Base-by-base conservation (phyloP, 495 filamentous ascomycete genomes). In the Aspergillus conjunctus region DNA sequence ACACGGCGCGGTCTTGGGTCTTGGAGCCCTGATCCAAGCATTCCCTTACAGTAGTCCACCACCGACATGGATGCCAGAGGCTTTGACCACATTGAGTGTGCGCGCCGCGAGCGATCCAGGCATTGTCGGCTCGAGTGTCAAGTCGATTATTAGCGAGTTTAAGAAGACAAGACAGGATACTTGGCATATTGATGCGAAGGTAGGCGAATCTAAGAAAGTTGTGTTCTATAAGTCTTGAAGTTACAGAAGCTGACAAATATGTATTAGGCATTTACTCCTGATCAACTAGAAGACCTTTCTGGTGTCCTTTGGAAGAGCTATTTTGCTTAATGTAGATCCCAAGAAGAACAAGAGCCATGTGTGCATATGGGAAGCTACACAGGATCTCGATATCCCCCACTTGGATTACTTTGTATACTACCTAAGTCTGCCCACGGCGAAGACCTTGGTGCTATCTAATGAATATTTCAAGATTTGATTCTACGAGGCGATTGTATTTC, bases 121-220 rank as follows among this genome's bases (percentile, higher is more conserved):
- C 0, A 88, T 94, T 61, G 93, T 99, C 54, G 95, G 95, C 7
- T 95, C 95, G 71, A 96, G 94, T 62, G 94, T 96, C n/a, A 99
- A 99, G 82, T 85, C 82, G 18, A 92, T 96, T 11, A 79, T 99
- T 62, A 92, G 92, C 48, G 94, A 99, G 65, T 99, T 99, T 73
- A 99, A 99, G 78, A 99, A 98, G 84, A 98, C 95, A 51, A 88
- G 94, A 73, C 95, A 98, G 75, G 94, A 99, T 81, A 99, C 93
- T 65, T 99, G 94, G 94, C 87, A 90, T 68, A 91, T 95, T 45
- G 94, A 99, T 81, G 88, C 95, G 58, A 98, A 96, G 90, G 94
- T 97, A 69, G 64, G 70, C 68, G 37, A 15, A 17, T n/a, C 12
- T 18, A 12, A 26, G 11, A 15, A 32, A 30, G 14, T 7, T 32